Base-by-base conservation (phyloP, 108 stramenopile species). In the Stephanodiscus minutulus region DNA sequence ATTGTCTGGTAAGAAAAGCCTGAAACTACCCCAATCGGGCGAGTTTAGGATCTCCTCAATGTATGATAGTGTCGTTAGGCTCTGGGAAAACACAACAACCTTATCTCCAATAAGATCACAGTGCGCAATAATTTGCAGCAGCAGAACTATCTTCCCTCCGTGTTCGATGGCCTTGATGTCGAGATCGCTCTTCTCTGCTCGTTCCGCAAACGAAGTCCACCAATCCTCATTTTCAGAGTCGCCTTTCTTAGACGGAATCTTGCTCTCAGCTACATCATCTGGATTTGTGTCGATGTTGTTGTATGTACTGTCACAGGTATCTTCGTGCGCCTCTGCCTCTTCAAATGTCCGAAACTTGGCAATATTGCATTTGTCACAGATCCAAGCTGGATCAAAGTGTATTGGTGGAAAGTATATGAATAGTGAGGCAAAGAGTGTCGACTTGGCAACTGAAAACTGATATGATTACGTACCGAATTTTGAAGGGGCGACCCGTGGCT, bases 31-130 rank as follows among this genome's bases (percentile, higher is more conserved):
- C 91, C 91, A 92, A 62, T 89, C 76, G 17, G 61, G 36, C 1
- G 28, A 59, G 0, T 82, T 52, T 10, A 92, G 63, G 2, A 90
- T 55, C 22, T 74, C 63, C 50, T 86, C 85, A 29, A 92, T 84
- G 52, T 67, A 92, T 44, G 87, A 80, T 2, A 92, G 76, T 8
- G 91, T 90, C 18, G 72, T 72, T 15, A 92, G 77, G 64, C 85
- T 86, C 59, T 90, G 83, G 21, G 83, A 73, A 60, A 92, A 92
- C 11, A 87, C 81, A 8, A 92, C 84, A 52, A 89, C 87, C 73
- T 92, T 90, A 29, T 90, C 91, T 22, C 74, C 82, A n/a, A 80
- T 76, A 4, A 39, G 17, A 58, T 79, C 76, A 17, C 76, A 70
- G 65, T 80, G 77, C 41, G 74, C 74, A 24, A 92, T 75, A 20